phyloP scores from a whole-genome alignment of 768 basidiomycete species.

The Lepiota venenata region DNA sequence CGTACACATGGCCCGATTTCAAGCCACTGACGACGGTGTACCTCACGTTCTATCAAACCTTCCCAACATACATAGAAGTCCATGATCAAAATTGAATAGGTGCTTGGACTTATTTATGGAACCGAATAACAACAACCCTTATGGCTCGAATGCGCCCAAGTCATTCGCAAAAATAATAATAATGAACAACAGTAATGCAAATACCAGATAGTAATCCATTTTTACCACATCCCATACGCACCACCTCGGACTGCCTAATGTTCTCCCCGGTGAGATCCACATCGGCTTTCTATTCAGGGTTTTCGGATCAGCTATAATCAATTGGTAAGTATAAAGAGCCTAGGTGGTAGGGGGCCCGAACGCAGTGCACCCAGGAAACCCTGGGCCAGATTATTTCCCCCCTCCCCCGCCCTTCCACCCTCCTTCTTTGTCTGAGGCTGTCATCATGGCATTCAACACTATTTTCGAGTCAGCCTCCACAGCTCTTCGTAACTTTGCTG shows the following conservation, averaged over 20 bases:
- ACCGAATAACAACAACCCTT: constrained; percentile 1
- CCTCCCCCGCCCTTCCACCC: not conserved
- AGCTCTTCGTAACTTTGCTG: constrained; percentile 1
- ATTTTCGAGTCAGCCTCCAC: not conserved
- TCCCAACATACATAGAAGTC: not conserved
- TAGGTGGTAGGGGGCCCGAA: not conserved
- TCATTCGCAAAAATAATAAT: not conserved
- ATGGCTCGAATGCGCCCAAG: not conserved
- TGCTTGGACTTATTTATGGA: not conserved
- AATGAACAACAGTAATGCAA: not conserved
- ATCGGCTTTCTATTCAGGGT: not conserved
- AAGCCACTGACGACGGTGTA: not conserved
- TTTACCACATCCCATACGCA: not conserved
- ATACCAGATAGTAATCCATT: not conserved
- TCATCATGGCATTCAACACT: not conserved
- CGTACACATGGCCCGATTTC: too few species aligned
- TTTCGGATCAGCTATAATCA: constrained; percentile 3
- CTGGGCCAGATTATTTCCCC: not conserved
- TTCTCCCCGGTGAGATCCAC: not conserved
- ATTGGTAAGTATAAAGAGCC: not conserved
- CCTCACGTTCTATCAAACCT: not conserved
- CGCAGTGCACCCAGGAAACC: not conserved
- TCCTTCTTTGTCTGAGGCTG: not conserved
- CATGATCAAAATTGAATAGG: too few species aligned
- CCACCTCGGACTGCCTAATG: not conserved